Percentiles rank a stretch among this genome's conserved stretches.
These are phyloP conservation scores for Kluyveromyces siamensis DNA, from an alignment of 805 yeast genomes.

Conservation along the genomic window DNA sequence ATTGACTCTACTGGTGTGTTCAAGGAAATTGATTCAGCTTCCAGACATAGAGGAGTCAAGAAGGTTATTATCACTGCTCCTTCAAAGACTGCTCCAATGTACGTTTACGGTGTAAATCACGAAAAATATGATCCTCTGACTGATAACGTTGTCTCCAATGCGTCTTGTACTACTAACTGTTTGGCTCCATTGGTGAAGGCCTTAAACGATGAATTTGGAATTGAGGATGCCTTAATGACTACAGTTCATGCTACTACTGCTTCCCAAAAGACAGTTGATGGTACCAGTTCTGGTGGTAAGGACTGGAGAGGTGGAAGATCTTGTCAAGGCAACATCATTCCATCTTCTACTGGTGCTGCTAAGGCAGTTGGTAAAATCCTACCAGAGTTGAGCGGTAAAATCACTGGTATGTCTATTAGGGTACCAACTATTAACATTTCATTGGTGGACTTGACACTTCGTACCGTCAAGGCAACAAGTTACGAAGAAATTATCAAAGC, in stretches of 20 bases:
- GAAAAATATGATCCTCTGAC: constrained; percentile 61
- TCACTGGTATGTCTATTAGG: constrained; percentile 90
- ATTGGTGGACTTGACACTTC: constrained; percentile 85
- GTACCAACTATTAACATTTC: constrained; percentile 92
- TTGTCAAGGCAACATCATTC: constrained; percentile 91
- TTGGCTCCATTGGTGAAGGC: constrained; percentile 91
- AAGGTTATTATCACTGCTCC: constrained; percentile 94
- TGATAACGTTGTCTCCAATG: constrained; percentile 74
- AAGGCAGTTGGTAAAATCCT: constrained; percentile 95
- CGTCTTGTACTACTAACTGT: constrained; percentile 95
- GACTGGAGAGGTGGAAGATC: constrained; percentile 99
- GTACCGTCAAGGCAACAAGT: constrained; percentile 65
- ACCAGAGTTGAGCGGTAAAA: constrained; percentile 84
- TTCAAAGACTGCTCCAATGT: constrained; percentile 91
- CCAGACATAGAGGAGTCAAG: constrained; percentile 80
- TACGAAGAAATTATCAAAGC: constrained; percentile 77
- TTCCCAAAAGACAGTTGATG: constrained; percentile 93
- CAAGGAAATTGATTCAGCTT: constrained; percentile 73
- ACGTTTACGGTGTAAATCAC: constrained; percentile 85
- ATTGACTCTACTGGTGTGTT: constrained; percentile 94
- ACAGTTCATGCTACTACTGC: constrained; percentile 95
- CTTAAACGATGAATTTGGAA: constrained; percentile 75
- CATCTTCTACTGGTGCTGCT: constrained; percentile 96
- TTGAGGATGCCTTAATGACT: constrained; percentile 91
- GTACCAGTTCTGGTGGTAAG: constrained; percentile 75